phyloP scores from a whole-genome alignment of 139 green algal species.

The Diplosphaera chodatii region DNA sequence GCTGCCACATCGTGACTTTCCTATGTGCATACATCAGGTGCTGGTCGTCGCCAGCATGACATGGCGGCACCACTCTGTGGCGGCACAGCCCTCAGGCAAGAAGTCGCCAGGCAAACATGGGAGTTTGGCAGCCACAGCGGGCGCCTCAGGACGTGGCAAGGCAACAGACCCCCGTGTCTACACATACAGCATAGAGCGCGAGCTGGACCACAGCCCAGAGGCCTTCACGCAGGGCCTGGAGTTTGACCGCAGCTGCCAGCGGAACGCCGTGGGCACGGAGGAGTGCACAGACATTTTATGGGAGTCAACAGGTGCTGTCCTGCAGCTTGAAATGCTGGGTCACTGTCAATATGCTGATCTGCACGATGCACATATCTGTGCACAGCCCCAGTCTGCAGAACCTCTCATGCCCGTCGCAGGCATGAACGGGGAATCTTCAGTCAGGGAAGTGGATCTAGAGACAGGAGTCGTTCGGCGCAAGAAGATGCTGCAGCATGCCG shows the following conservation, averaged over 20 bases:
- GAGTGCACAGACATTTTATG: slow-evolving; percentile 61
- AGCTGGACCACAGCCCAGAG: slow-evolving; percentile 61
- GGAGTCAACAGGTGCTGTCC: slow-evolving; percentile 79
- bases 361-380: too few species aligned
- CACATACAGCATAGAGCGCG: slow-evolving; percentile 45
- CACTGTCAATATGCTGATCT: too few species aligned
- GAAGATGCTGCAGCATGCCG: slow-evolving; percentile 13
- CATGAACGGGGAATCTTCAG: slow-evolving; percentile 60
- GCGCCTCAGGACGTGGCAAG: not conserved
- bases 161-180: slow-evolving; percentile 19
- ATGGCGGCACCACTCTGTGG: not conserved
- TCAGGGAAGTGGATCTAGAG: slow-evolving; percentile 59
- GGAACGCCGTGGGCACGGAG: not conserved
- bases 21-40: too few species aligned
- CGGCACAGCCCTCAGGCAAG: too few species aligned
- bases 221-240: slow-evolving; percentile 85
- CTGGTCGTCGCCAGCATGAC: not conserved
- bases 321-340: too few species aligned
- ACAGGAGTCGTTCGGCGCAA: slow-evolving; percentile 47
- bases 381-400: too few species aligned
- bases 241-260: slow-evolving; percentile 52
- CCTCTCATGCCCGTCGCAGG: too few species aligned
- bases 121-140: too few species aligned
- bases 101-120: too few species aligned
- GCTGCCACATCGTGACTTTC: too few species aligned